Base-by-base conservation (phyloP, 83 land plant genomes). In the Thuja plicata region DNA sequence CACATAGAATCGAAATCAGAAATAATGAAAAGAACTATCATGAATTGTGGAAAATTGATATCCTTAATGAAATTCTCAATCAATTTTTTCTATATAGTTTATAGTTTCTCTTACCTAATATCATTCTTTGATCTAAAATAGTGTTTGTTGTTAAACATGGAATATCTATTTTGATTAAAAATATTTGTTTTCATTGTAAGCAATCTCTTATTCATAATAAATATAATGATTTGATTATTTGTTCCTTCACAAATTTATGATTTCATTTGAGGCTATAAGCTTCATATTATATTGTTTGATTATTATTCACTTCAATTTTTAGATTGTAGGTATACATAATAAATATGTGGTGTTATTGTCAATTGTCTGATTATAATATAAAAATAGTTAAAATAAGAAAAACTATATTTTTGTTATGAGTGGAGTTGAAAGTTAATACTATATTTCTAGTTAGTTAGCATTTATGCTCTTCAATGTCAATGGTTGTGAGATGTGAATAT, bases 351-450 rank as follows among this genome's bases (percentile, higher is more conserved):
- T 89, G 99, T 94, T 5, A 38, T 38, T 38, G 95, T 96, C 3
- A 98, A 98, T 88, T 98, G 99, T 92, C 89, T 98, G 10, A 98
- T 96, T 0, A 99, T 98, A n/a, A 99, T 88, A 96, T 97, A 3
- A 98, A 98, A 90, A 98, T 99, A 4, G 95, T 98, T 87, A 99
- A 98, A 95, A 98, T 96, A 91, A 93, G 98, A 4, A 99, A 98
- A 88, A 89, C 95, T 32, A 95, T 89, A 5, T 97, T 97, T 90
- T 91, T 98, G 60, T 92, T 98, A 2, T 97, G 99, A 97, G 93
- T 98, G 55, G 99, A 98, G 91, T 90, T 98, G 89, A 99, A 98
- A 89, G 99, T 98, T 16, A 87, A 93, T n/a, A 99, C 97, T 24
- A 96, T 90, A 43, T 98, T 97, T 90, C 87, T 97, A 95, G 99